These are phyloP conservation scores for Lyophyllum shimeji DNA, from an alignment of 768 basidiomycete species.

Conservation along the genomic window DNA sequence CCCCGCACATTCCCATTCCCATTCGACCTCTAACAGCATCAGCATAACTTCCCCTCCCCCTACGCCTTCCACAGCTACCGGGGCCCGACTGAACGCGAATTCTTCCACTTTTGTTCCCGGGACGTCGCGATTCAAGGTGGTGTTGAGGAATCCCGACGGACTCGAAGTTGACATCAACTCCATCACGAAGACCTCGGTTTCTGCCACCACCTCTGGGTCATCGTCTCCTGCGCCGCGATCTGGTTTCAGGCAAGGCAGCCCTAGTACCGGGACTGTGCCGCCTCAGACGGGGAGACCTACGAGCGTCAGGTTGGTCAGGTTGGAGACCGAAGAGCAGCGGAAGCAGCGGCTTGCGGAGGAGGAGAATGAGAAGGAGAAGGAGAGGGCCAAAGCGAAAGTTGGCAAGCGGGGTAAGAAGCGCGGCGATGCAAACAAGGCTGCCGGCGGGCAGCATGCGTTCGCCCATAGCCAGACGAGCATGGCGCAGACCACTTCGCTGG, in stretches of 20 bases:
- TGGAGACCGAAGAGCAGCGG: slow-evolving; percentile 59
- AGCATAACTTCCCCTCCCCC: slow-evolving; percentile 64
- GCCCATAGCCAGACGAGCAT: slow-evolving; percentile 29
- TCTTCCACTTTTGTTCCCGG: slow-evolving; percentile 70
- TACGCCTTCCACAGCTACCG: slow-evolving; percentile 56
- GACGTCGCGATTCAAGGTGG: slow-evolving; percentile 42
- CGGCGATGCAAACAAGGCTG: slow-evolving; percentile 48
- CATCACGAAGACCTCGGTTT: slow-evolving; percentile 47
- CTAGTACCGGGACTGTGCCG: slow-evolving; percentile 21
- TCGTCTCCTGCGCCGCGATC: slow-evolving; percentile 30
- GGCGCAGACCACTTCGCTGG: slow-evolving; percentile 35
- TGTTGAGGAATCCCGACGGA: slow-evolving; percentile 66
- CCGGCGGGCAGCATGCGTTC: slow-evolving; percentile 37
- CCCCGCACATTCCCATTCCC: slow-evolving; percentile 44
- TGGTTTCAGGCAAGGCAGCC: slow-evolving; percentile 36
- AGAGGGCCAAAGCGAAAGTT: slow-evolving; percentile 61
- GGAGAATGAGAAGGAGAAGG: slow-evolving; percentile 37
- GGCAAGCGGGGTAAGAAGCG: slow-evolving; percentile 61
- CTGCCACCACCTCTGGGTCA: slow-evolving; percentile 38
- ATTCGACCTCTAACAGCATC: slow-evolving; percentile 45
- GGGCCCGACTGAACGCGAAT: slow-evolving; percentile 56
- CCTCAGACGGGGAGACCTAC: slow-evolving; percentile 35
- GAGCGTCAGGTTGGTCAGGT: slow-evolving; percentile 57
- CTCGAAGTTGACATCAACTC: slow-evolving; percentile 59
- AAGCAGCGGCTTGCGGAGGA: slow-evolving; percentile 46